Conservation (phyloP, 495 filamentous ascomycete species). For the Podospora appendiculata region DNA sequence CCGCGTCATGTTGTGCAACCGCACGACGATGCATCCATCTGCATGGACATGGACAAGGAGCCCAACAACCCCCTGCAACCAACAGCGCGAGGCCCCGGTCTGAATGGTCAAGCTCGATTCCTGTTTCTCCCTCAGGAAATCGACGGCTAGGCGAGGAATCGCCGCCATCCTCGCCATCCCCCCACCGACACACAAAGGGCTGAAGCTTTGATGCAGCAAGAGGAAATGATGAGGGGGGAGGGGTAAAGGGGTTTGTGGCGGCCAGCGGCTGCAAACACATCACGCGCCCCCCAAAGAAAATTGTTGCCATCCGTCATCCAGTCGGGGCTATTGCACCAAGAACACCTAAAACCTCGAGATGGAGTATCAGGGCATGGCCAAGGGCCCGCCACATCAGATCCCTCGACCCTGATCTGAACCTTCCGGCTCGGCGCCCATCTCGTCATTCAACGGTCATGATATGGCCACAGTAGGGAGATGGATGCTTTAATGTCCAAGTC, state of each 20-base stretch:
- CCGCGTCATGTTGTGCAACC: conserved; percentile 21
- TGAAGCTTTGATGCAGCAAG: not conserved
- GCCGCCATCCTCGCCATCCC: not conserved
- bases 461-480: too few species aligned
- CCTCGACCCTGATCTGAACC: too few species aligned
- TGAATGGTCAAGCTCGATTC: conserved; percentile 4
- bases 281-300: conserved; percentile 14
- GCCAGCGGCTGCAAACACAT: conserved; percentile 18
- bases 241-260: conserved; percentile 10
- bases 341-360: too few species aligned
- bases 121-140: not conserved
- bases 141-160: not conserved
- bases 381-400: too few species aligned
- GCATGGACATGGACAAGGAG: conserved; percentile 3
- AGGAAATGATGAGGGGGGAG: not conserved
- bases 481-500: too few species aligned
- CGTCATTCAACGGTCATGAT: too few species aligned
- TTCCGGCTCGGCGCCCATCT: too few species aligned
- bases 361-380: too few species aligned
- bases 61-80: conserved; percentile 8
- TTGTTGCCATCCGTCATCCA: too few species aligned
- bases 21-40: conserved; percentile 5
- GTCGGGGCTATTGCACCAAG: too few species aligned
- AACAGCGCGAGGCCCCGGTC: not conserved
- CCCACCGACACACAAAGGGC: not conserved